Percentiles rank a stretch among this genome's conserved stretches.
Conservation (phyloP, 345 rosid genomes). For the Eucalyptus cloeziana region DNA sequence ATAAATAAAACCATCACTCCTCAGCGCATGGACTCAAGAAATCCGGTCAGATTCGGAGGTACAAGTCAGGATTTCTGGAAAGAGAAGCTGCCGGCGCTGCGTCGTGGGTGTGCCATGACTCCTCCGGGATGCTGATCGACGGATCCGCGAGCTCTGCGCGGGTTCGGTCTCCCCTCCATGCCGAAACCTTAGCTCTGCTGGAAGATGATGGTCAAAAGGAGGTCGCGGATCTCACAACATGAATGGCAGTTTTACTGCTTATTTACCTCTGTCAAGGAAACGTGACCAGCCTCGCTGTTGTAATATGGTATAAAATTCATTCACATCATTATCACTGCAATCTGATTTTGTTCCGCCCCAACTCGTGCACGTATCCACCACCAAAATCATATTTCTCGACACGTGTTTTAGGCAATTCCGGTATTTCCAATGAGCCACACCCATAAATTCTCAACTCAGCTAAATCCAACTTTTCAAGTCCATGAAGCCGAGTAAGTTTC, state of each 20-base stretch:
- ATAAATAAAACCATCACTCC: too few species aligned
- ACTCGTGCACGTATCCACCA: fast-evolving
- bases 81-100: background rate
- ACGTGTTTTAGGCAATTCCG: fast-evolving
- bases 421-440: background rate
- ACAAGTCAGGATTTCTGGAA: background rate
- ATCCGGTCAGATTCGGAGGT: background rate
- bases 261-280: too few species aligned
- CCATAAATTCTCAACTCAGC: fast-evolving
- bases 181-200: background rate
- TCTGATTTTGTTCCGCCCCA: fast-evolving
- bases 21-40: background rate
- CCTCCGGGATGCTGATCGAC: too few species aligned
- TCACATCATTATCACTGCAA: too few species aligned
- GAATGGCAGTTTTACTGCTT: too few species aligned
- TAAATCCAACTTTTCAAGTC: background rate
- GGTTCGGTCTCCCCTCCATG: too few species aligned
- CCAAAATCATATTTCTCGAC: fast-evolving
- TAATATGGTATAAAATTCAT: too few species aligned
- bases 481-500: fast-evolving
- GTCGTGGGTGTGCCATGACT: too few species aligned
- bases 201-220: too few species aligned
- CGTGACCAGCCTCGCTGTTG: too few species aligned
- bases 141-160: too few species aligned
- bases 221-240: too few species aligned